Base-by-base conservation (phyloP, 2,329 filamentous ascomycete genomes). In the Calonectria hongkongensis region DNA sequence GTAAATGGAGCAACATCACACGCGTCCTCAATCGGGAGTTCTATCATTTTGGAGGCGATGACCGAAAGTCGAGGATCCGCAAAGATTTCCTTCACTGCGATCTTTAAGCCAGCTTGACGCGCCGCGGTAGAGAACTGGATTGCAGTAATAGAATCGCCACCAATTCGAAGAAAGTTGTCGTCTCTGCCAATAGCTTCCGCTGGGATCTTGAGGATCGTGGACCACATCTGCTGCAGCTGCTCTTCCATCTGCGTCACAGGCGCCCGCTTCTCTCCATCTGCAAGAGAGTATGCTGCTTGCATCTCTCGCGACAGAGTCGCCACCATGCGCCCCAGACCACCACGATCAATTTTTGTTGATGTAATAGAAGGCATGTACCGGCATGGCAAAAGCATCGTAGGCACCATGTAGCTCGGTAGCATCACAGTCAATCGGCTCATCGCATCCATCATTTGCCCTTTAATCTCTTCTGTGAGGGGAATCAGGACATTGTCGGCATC, bases 181-280 rank as follows among this genome's bases (percentile, higher is more conserved):
- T 75, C 63, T 33, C 54, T 66, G 3, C 72, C 39, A 16, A 71
- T 62, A 10, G 7, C 85, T 71, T 13, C 76, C 75, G 6, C 87
- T 76, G 0, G 84, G 76, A 4, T 81, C 75, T 21, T 63, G 27
- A 63, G 58, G 8, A 63, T 62, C 13, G 25, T 13, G 5, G 79
- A 76, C 84, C 86, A 86, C 28, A 83, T 74, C 16, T 70, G 58
- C 30, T 77, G 79, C 13, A 84, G 5, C 39, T 28, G 27, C 9
- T 62, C 21, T 21, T 62, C 58, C 58, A 62, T 62, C 8, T 39
- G 39, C 15, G 58, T 62, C 2, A 12, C 3, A 16, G 58, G 58
- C 16, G 58, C 58, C 4, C 58, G 58, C 27, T 62, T 62, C 58
- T 62, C 58, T 7, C 36, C 36, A 45, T 62, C 58, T 3, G 27